These are phyloP conservation scores for Choanephora cucurbitarum DNA, from an alignment of 371 early-diverging fungal species.

Conservation along the genomic window DNA sequence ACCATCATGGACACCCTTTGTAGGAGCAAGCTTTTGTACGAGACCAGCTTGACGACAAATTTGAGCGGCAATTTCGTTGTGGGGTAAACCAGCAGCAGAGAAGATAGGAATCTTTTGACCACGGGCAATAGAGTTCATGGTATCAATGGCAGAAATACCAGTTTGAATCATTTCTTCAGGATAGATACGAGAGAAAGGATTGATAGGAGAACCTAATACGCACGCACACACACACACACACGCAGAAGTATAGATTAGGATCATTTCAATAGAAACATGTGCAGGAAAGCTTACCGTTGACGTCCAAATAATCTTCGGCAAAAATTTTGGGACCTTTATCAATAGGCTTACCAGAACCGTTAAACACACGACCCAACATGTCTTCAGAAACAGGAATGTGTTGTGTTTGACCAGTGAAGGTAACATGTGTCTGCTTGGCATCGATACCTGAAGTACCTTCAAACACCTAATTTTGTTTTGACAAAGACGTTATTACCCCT, in stretches of 20 bases:
- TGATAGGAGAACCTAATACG: slow-evolving; percentile 91
- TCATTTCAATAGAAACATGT: too few relatives aligned
- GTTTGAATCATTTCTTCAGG: slow-evolving; percentile 99
- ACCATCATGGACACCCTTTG: slow-evolving; percentile 96
- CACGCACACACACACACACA: neutral
- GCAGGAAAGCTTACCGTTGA: slow-evolving; percentile 83
- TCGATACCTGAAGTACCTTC: slow-evolving; percentile 99
- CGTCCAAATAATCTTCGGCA: slow-evolving; percentile 99
- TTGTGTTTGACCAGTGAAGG: slow-evolving; percentile 98
- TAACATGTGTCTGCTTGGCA: slow-evolving; percentile 95
- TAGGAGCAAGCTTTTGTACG: slow-evolving; percentile 82
- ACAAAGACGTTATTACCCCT: neutral
- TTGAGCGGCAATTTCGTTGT: slow-evolving; percentile 99
- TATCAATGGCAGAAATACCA: slow-evolving; percentile 99
- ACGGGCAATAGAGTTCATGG: slow-evolving; percentile 99
- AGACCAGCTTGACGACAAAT: slow-evolving; percentile 99
- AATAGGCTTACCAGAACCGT: slow-evolving; percentile 99
- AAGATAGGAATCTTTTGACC: slow-evolving; percentile 99
- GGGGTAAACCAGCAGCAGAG: slow-evolving; percentile 99
- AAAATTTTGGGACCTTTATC: slow-evolving; percentile 99
- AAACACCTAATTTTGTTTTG: slow-evolving; percentile 76
- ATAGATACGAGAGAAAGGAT: slow-evolving; percentile 99
- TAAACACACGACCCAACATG: slow-evolving; percentile 99
- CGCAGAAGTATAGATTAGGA: too few relatives aligned
- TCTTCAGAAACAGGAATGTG: slow-evolving; percentile 99